Conservation (phyloP, 495 filamentous ascomycete species). For the Hypomontagnella submonticulosa region DNA sequence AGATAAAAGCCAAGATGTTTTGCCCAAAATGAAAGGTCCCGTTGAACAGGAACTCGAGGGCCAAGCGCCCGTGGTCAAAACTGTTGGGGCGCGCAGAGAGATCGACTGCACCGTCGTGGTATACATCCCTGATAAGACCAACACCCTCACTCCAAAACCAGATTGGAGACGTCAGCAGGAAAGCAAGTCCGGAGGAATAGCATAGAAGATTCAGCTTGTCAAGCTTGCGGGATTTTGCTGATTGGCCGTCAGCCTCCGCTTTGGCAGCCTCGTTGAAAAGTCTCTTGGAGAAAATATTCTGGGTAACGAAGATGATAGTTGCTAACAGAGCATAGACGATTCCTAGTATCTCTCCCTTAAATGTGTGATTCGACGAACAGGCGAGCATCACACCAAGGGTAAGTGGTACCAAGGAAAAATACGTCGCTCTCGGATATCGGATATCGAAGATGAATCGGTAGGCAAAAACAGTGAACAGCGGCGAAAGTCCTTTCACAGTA, state of each 20-base stretch:
- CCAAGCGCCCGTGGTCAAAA: constrained; percentile 81
- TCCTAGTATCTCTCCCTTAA: constrained; percentile 86
- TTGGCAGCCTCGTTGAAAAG: constrained; percentile 96
- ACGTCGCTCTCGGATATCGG: constrained; percentile 86
- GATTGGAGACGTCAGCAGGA: constrained; percentile 88
- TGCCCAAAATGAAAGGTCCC: constrained; percentile 97
- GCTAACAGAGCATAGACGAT: constrained; percentile 87
- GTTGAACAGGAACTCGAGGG: constrained; percentile 93
- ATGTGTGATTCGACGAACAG: constrained; percentile 79
- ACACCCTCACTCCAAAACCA: constrained; percentile 94
- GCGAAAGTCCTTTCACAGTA: constrained; percentile 99
- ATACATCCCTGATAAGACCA: constrained; percentile 75
- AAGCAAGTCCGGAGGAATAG: constrained; percentile 93
- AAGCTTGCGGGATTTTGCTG: constrained; percentile 73
- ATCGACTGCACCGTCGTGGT: constrained; percentile 72
- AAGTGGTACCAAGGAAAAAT: constrained; percentile 90
- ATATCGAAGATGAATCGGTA: constrained; percentile 91
- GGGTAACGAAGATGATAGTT: constrained; percentile 94
- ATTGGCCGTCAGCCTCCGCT: constrained; percentile 75
- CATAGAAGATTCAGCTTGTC: constrained; percentile 97
- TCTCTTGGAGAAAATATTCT: constrained; percentile 98
- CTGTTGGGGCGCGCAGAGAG: constrained; percentile 69
- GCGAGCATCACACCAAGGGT: constrained; percentile 94
- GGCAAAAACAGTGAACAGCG: constrained; percentile 92
- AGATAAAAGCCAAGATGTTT: constrained; percentile 92